Conservation (phyloP, 306 rosid genomes). For the Leucaena leucocephala region DNA sequence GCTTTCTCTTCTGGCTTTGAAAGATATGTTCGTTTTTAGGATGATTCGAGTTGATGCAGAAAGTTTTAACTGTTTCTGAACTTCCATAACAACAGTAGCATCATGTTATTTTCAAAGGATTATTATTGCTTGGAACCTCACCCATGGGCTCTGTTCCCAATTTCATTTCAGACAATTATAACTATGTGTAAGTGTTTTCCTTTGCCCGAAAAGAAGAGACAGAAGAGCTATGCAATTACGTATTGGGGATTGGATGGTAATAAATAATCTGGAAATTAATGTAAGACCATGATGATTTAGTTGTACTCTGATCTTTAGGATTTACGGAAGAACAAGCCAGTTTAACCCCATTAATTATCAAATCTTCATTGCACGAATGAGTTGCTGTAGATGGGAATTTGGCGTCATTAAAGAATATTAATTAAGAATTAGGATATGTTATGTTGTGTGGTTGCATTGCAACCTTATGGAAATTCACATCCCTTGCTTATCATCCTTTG, state of each 20-base stretch:
- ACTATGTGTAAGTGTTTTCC: not conserved
- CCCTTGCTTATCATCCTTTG: not conserved
- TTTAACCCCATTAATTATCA: not conserved
- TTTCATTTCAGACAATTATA: not conserved
- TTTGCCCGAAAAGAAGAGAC: not conserved
- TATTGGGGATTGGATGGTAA: not conserved
- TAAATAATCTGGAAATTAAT: not conserved
- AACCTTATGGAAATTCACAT: not conserved
- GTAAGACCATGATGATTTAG: not conserved
- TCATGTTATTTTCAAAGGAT: not conserved
- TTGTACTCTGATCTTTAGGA: not conserved
- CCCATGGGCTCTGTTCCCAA: not conserved
- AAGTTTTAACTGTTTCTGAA: not conserved
- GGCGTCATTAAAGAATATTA: not conserved
- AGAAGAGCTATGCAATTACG: not conserved
- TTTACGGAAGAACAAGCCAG: no score
- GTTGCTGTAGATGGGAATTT: not conserved
- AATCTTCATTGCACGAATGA: not conserved
- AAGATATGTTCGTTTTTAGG: not conserved
- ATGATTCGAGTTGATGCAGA: not conserved
- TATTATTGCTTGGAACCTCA: not conserved
- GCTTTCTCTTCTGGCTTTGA: not conserved
- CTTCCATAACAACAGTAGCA: not conserved
- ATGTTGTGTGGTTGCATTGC: not conserved
- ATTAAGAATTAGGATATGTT: not conserved